Percentiles rank a stretch among this genome's conserved stretches.
These are phyloP conservation scores for Ustilago cynodontis DNA, from an alignment of 1,284 basidiomycete species.

Conservation along the genomic window DNA sequence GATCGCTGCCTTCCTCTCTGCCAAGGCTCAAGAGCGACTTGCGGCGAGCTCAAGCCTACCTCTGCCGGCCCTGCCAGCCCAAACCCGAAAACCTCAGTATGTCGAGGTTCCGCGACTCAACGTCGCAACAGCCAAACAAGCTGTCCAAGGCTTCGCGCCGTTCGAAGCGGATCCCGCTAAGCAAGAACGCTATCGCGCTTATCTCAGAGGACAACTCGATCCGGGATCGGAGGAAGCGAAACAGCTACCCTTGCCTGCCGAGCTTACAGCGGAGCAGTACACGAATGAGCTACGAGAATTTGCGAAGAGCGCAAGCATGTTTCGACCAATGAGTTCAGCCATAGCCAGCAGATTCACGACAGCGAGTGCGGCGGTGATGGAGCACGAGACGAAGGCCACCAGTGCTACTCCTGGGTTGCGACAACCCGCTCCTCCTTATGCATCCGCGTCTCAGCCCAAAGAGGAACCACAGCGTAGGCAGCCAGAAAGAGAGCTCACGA, in stretches of 20 bases:
- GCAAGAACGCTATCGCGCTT: constrained; percentile 86
- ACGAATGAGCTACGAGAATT: constrained; percentile 88
- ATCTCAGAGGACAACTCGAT: constrained; percentile 80
- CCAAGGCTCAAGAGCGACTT: constrained; percentile 87
- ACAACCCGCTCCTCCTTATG: constrained; percentile 71
- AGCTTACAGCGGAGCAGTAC: constrained; percentile 75
- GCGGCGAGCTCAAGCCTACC: constrained; percentile 75
- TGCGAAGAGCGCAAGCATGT: constrained; percentile 85
- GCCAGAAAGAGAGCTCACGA: constrained; percentile 72
- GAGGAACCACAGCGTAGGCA: constrained; percentile 69
- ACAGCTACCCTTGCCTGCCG: constrained; percentile 72
- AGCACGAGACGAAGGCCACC: constrained; percentile 70
- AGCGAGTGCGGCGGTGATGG: constrained; percentile 72
- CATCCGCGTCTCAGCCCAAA: constrained; percentile 22
- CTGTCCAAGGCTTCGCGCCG: constrained; percentile 88
- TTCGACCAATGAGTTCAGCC: constrained; percentile 89
- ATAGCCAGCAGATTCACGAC: constrained; percentile 91
- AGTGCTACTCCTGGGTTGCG: constrained; percentile 74
- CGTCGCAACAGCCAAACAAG: constrained; percentile 84
- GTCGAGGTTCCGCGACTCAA: constrained; percentile 78
- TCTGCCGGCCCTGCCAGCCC: constrained; percentile 31
- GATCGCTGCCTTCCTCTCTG: constrained; percentile 91
- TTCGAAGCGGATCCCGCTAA: constrained; percentile 83
- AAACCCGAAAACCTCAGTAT: constrained; percentile 21
- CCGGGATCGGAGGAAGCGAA: constrained; percentile 70